Evolutionary conservation across 352 stramenopile species (phyloP), one percentile per base, ranked within the genome.

Genomic region (Globisporangium rhizosaccharum): DNA sequence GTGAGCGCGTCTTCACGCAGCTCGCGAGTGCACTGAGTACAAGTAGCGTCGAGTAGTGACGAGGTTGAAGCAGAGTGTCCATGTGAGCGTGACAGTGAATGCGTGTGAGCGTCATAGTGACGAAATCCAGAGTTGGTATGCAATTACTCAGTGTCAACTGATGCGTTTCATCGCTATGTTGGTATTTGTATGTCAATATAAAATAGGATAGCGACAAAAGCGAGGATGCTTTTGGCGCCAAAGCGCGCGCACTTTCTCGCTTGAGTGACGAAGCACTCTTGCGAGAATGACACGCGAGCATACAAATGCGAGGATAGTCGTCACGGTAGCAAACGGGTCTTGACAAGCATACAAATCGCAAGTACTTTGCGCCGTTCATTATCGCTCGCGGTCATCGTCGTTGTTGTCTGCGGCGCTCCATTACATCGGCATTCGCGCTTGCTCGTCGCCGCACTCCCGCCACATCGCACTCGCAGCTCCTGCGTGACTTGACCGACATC

Each of bases 1-100:
- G 80, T 39, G 33, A 12, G 33, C 33, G 33, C 11, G 33, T 39
- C 5, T 39, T 39, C 10, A 12, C 33, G 8, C 33, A 39, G 33
- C 33, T 39, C 33, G 33, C 5, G 33, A 12, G 33, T 8, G 33
- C 33, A 8, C 11, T 39, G 33, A 5, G 10, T 12, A 12, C 33
- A 8, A 39, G 33, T 8, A 39, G 33, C 33, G 33, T 12, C 10
- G 33, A 10, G 33, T 10, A 10, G 33, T 39, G 10, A 39, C 33
- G 33, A 39, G 33, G 33, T 10, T 12, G 33, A 39, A 8, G 10
- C 33, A 10, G 33, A 39, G 33, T 39, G 33, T 39, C 33, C 33
- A 12, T 3, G 8, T 39, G 33, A 2, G 33, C 33, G 33, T 8
- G 33, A 39, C 33, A 12, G 5, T 39, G 33, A 36, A 9, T 14